Evolutionary conservation across 192 early-diverging fungal genomes (phyloP).

Genomic region (Coemansia pectinata): DNA sequence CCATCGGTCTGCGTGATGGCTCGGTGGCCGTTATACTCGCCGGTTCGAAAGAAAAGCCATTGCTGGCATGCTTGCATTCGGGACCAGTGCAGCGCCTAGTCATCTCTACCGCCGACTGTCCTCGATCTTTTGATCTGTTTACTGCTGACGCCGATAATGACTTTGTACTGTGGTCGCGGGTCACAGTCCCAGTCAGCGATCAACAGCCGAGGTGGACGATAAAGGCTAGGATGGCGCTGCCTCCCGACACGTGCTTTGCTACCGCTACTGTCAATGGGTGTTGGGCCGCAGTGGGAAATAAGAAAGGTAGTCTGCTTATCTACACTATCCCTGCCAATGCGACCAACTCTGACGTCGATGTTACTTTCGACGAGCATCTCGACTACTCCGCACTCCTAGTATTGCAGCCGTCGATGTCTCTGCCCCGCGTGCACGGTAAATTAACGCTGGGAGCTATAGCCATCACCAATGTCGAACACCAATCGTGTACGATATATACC

Average conservation of each 20-base stretch:
- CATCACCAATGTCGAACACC: neutral
- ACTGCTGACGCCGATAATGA: neutral
- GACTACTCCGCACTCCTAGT: neutral
- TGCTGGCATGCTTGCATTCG: slow-evolving; percentile 1
- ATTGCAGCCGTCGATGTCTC: neutral
- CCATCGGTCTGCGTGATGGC: slow-evolving; percentile 42
- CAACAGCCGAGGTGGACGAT: neutral
- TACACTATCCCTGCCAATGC: neutral
- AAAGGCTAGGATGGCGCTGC: slow-evolving; percentile 4
- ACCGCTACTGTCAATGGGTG: slow-evolving; percentile 10
- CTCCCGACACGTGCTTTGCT: neutral
- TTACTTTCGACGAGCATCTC: neutral
- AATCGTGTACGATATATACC: slow-evolving; percentile 2
- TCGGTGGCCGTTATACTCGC: slow-evolving; percentile 8
- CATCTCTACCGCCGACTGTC: neutral
- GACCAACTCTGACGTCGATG: neutral
- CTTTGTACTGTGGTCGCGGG: slow-evolving; percentile 8
- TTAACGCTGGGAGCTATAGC: slow-evolving; percentile 3
- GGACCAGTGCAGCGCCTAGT: neutral
- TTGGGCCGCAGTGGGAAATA: slow-evolving; percentile 20
- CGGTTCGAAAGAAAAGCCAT: neutral
- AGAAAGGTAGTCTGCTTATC: slow-evolving; percentile 15
- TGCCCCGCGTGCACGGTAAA: slow-evolving; percentile 12
- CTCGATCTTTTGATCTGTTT: neutral
- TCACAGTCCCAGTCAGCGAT: neutral